Conservation (phyloP, 768 basidiomycete species). For the Dacryopinax primogenitus region DNA sequence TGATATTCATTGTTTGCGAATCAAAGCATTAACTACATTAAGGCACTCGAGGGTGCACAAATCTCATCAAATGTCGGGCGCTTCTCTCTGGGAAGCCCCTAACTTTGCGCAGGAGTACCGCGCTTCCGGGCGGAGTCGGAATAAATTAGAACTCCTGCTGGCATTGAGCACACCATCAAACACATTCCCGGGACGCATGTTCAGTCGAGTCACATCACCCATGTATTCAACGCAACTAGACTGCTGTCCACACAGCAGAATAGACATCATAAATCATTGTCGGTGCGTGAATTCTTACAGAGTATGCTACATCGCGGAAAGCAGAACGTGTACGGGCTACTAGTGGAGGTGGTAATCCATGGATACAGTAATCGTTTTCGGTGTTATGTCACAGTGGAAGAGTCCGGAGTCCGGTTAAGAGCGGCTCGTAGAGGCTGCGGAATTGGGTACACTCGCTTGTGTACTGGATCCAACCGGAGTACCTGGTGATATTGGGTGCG, state of each 20-base stretch:
- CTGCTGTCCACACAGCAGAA: not conserved
- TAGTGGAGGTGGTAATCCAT: not conserved
- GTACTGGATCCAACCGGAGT: not conserved
- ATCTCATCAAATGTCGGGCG: not conserved
- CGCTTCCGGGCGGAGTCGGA: not conserved
- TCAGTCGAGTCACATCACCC: conserved; percentile 2
- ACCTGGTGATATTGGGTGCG: not conserved
- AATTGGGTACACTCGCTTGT: not conserved
- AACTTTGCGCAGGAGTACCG: not conserved
- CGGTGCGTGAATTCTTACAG: not conserved
- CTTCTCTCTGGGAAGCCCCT: not conserved
- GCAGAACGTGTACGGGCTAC: not conserved
- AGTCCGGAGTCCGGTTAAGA: conserved; percentile 3
- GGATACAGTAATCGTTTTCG: not conserved
- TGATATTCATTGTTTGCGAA: not conserved
- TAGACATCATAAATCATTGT: not conserved
- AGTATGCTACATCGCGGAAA: not conserved
- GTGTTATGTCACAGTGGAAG: not conserved
- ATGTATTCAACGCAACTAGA: not conserved
- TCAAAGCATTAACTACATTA: not conserved
- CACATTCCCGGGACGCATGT: not conserved
- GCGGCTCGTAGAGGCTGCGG: not conserved
- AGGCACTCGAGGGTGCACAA: not conserved
- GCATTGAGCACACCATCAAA: not conserved
- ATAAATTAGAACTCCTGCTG: not conserved